These are phyloP conservation scores for Colletotrichum falcatum DNA, from an alignment of 2,329 filamentous ascomycete genomes.

Conservation along the genomic window DNA sequence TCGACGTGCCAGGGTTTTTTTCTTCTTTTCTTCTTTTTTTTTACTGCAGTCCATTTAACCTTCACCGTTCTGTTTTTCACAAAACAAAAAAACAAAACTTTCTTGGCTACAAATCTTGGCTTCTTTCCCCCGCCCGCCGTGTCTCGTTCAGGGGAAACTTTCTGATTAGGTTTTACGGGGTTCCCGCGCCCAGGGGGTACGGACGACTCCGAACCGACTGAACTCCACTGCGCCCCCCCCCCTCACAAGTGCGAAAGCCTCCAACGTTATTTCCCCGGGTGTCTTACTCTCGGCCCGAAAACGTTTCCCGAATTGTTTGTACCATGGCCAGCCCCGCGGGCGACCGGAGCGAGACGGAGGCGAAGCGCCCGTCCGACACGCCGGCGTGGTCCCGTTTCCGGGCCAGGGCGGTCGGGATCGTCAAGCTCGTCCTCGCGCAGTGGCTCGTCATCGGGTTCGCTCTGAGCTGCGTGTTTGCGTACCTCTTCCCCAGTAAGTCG, in stretches of 20 bases:
- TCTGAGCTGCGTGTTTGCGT: slow-evolving; percentile 61
- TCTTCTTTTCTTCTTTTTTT: too few relatives aligned
- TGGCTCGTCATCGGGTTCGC: slow-evolving; percentile 75
- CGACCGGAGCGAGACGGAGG: not conserved
- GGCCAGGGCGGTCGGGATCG: slow-evolving; percentile 17
- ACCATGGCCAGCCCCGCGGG: slow-evolving; percentile 27
- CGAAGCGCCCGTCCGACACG: not conserved
- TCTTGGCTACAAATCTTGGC: not conserved
- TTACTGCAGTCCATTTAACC: not conserved
- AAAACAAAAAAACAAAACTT: too few relatives aligned
- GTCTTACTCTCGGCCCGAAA: not conserved
- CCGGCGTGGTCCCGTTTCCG: slow-evolving; percentile 7
- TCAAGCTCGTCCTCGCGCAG: slow-evolving; percentile 62
- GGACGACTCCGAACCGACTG: not conserved
- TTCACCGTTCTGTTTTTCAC: not conserved
- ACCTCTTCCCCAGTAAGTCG: slow-evolving; percentile 57
- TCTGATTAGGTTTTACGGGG: not conserved
- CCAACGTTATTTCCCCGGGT: not conserved
- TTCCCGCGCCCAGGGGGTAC: not conserved
- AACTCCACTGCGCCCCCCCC: not conserved
- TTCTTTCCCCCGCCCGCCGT: not conserved
- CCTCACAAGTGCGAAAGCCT: not conserved
- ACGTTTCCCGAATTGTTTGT: not conserved
- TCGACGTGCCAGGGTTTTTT: not conserved
- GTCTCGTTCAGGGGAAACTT: not conserved